phyloP scores from a whole-genome alignment of 495 filamentous ascomycete genomes.

The Penicilliopsis zonata region DNA sequence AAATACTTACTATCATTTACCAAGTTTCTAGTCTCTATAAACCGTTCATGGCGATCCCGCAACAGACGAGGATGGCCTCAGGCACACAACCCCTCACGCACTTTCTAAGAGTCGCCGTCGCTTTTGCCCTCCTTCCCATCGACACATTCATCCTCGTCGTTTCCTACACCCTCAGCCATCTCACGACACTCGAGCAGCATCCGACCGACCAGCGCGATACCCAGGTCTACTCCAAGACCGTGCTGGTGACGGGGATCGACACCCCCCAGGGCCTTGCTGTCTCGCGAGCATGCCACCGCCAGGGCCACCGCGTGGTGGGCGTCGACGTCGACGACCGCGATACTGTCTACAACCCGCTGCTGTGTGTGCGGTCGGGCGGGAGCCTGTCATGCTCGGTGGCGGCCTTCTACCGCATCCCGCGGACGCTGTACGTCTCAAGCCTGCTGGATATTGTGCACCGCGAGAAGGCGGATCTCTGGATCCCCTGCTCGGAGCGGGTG shows the following conservation, averaged over 20 bases:
- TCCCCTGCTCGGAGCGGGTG: conserved; percentile 53
- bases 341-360: no score
- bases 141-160: conserved; percentile 36
- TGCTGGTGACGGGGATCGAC: conserved; percentile 61
- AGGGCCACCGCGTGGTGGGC: conserved; percentile 61
- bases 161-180: conserved; percentile 16
- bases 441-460: conserved; percentile 44
- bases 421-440: conserved; percentile 30
- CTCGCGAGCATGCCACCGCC: conserved; percentile 52
- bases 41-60: no score
- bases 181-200: conserved; percentile 11
- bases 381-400: conserved; percentile 34
- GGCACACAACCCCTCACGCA: no score
- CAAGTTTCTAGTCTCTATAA: no score
- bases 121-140: conserved; percentile 40
- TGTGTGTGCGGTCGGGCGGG: conserved; percentile 26
- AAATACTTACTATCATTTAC: no score
- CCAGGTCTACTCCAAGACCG: conserved; percentile 40
- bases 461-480: conserved; percentile 61
- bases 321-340: conserved; percentile 55
- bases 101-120: conserved; percentile 17
- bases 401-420: conserved; percentile 41
- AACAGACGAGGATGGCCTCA: no score
- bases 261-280: conserved; percentile 56
- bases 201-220: conserved; percentile 20